Base-by-base conservation (phyloP, 78 protist species). In the Planoprotostelium fungivorum region DNA sequence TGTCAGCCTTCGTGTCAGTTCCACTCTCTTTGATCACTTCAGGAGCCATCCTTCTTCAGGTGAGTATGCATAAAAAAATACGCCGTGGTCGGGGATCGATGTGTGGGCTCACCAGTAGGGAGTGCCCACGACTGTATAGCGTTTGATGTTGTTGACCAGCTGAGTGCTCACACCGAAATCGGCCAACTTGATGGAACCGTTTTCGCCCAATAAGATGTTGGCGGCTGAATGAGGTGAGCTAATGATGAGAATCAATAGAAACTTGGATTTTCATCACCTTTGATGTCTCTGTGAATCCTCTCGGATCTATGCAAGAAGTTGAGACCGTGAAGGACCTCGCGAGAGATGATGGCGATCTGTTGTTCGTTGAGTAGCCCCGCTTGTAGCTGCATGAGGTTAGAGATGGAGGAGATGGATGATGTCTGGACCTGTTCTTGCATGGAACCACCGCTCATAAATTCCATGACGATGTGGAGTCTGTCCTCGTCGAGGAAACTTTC, bases 221-320 rank as follows among this genome's bases (percentile, higher is more conserved):
- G 73, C 73, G 16, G 73, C 73, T 51, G 73, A 51, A 51, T 51
- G 16, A 51, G 31, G 16, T 51, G 16, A 25, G 73, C 5, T 51
- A 5, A 51, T 51, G 5, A 51, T 51, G 73, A 51, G 16, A 51
- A 51, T 51, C 16, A 51, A 51, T 25, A 51, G 16, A 5, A 51
- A 25, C 9, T 51, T 51, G 9, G 0, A n/a, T n/a, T n/a, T n/a
- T n/a, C 5, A 36, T 39, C 89, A 90, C 97, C 99, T 89, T 97
- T 98, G 88, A 99, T 97, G 88, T 99, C 99, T 0, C 99, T 91
- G 88, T 98, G 99, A 9, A 99, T 96, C 63, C 96, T 98, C 38
- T 95, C 90, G 34, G 36, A 87, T 38, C 86, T 89, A 34, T 93
- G 95, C 39, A 93, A 38, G 86, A 89, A 93, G 31, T 38, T 87